phyloP scores from a whole-genome alignment of 306 rosid species.

The Begonia masoniana region DNA sequence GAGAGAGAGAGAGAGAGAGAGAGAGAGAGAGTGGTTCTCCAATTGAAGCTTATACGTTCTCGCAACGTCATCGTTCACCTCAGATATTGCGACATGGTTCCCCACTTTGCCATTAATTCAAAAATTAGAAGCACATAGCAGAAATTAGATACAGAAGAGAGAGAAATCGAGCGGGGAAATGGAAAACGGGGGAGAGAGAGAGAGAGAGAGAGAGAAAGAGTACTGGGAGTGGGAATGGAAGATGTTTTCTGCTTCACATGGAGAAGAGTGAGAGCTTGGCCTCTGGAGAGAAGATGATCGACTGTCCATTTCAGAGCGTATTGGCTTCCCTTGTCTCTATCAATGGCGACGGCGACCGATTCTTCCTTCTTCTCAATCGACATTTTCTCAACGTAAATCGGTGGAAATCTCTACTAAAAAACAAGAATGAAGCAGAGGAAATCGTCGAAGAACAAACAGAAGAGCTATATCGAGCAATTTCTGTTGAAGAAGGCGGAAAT shows the following conservation, averaged over 20 bases:
- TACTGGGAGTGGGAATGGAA: conserved; percentile 35
- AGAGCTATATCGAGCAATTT: too few species aligned
- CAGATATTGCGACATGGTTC: conserved; percentile 15
- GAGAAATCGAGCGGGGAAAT: background rate
- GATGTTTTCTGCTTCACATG: conserved; percentile 42
- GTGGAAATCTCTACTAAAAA: too few species aligned
- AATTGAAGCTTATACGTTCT: conserved; percentile 35
- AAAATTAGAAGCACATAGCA: conserved; percentile 1
- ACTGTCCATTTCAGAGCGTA: conserved; percentile 76
- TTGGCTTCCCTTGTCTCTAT: conserved; percentile 60
- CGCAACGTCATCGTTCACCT: conserved; percentile 31
- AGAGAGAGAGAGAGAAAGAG: too few species aligned
- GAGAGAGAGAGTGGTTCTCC: too few species aligned
- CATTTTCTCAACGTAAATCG: too few species aligned
- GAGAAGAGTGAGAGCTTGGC: conserved; percentile 45
- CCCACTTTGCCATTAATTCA: conserved; percentile 28
- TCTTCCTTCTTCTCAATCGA: conserved; percentile 27
- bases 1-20: too few species aligned
- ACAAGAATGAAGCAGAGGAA: too few species aligned
- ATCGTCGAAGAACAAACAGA: too few species aligned
- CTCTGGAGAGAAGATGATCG: conserved; percentile 58
- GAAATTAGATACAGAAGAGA: background rate
- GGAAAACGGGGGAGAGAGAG: background rate
- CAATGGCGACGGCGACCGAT: conserved; percentile 63
- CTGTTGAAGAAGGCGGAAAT: too few species aligned